Conservation (phyloP, 2,329 filamentous ascomycete species). For the Exophiala calicioides region DNA sequence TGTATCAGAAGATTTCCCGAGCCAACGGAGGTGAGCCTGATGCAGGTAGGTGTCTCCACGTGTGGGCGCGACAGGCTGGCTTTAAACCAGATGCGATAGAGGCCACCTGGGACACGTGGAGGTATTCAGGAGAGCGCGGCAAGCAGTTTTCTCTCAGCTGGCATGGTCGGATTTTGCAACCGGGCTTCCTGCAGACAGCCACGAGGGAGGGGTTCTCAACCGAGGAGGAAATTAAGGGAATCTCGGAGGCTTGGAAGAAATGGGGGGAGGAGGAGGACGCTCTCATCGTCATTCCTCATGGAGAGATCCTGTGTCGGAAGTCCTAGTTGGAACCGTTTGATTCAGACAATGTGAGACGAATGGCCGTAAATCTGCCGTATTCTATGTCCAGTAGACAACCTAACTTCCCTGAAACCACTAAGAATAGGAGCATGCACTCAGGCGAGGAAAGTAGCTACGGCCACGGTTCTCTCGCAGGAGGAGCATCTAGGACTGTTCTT, state of each 20-base stretch:
- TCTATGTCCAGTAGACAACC: too few species aligned
- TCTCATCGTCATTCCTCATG: constrained; percentile 21
- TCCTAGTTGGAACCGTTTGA: too few species aligned
- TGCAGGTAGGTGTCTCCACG: constrained; percentile 31
- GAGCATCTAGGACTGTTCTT: too few species aligned
- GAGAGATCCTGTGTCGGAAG: constrained; percentile 25
- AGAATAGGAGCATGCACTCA: too few species aligned
- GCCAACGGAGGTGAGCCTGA: constrained; percentile 37
- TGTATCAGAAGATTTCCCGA: constrained; percentile 35
- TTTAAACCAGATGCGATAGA: constrained; percentile 28
- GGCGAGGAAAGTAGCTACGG: too few species aligned
- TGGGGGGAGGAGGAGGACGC: constrained; percentile 30
- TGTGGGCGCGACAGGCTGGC: constrained; percentile 34
- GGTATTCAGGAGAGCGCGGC: constrained; percentile 24
- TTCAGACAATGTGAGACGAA: too few species aligned
- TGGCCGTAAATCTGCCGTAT: too few species aligned
- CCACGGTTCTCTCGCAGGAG: too few species aligned
- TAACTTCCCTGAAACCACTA: too few species aligned
- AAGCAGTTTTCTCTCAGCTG: constrained; percentile 28
- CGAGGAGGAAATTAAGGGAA: constrained; percentile 27
- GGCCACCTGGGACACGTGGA: constrained; percentile 25
- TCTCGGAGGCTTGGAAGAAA: constrained; percentile 28
- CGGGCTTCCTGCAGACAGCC: constrained; percentile 26
- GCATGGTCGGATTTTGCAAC: constrained; percentile 28
- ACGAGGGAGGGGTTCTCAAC: constrained; percentile 27